phyloP scores from a whole-genome alignment of 805 yeast genomes.

The Starmerella floris region DNA sequence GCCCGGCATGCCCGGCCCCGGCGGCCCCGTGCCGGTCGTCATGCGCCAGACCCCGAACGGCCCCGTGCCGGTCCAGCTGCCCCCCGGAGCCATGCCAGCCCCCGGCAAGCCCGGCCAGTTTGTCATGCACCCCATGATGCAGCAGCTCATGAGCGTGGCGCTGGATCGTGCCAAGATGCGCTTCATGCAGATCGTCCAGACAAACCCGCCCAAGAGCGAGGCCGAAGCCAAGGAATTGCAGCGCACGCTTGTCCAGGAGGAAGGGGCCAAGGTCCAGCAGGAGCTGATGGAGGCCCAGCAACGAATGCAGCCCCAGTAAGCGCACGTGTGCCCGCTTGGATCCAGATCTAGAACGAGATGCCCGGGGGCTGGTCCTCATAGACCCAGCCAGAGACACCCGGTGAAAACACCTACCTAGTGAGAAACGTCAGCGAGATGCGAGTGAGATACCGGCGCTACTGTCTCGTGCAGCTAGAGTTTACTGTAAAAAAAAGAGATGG shows the following conservation, averaged over 20 bases:
- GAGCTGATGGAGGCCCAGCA: slow-evolving; percentile 3
- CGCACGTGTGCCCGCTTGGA: too few relatives aligned
- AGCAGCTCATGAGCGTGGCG: slow-evolving; percentile 11
- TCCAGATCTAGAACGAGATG: too few relatives aligned
- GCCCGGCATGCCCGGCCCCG: slow-evolving; percentile 4
- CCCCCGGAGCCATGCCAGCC: slow-evolving; percentile 1
- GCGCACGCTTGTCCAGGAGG: slow-evolving; percentile 19
- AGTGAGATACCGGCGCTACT: too few relatives aligned
- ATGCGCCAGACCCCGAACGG: slow-evolving; percentile 8
- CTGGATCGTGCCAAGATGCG: slow-evolving; percentile 14
- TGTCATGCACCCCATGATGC: slow-evolving; percentile 9
- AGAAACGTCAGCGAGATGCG: too few relatives aligned
- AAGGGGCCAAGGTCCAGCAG: slow-evolving; percentile 14
- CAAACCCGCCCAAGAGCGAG: slow-evolving; percentile 9
- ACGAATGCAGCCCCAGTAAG: too few relatives aligned
- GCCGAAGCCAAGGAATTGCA: slow-evolving; percentile 17
- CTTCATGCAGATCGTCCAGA: slow-evolving; percentile 4
- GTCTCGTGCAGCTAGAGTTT: too few relatives aligned
- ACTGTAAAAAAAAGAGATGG: too few relatives aligned
- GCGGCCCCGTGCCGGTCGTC: slow-evolving; percentile 2
- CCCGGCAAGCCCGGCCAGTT: slow-evolving; percentile 6
- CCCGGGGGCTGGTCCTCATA: too few relatives aligned
- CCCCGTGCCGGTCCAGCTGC: slow-evolving; percentile 3
- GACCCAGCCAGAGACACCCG: too few relatives aligned
- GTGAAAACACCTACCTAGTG: too few relatives aligned